Percentiles rank a stretch among this genome's conserved stretches.
Evolutionary conservation across 2,329 filamentous ascomycete species (phyloP).

Genomic region (Scedosporium boydii): DNA sequence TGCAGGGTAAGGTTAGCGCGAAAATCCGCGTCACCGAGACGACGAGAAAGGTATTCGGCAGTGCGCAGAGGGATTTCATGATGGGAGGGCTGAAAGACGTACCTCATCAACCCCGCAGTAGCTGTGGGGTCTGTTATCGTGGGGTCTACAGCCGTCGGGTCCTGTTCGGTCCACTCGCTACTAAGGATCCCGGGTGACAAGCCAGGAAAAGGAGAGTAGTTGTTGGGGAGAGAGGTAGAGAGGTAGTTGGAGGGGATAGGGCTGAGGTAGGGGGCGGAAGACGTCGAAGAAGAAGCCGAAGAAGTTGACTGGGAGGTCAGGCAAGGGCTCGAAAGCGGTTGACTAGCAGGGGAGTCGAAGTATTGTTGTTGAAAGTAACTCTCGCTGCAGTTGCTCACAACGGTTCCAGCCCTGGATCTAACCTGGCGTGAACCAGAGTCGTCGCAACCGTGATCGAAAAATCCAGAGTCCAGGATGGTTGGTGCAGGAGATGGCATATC

Average conservation of each 20-base stretch:
- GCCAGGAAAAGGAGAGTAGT: conserved; percentile 18
- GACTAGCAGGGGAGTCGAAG: not conserved
- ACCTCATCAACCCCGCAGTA: conserved; percentile 26
- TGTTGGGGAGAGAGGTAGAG: conserved; percentile 14
- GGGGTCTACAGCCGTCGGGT: not conserved
- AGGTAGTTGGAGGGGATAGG: conserved; percentile 15
- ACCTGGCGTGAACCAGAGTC: not conserved
- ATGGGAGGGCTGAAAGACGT: conserved; percentile 8
- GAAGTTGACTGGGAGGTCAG: conserved; percentile 3
- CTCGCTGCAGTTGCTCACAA: not conserved
- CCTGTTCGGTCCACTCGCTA: conserved; percentile 21
- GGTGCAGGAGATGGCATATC: conserved; percentile 2
- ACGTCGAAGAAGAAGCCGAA: conserved; percentile 10
- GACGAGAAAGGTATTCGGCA: not conserved
- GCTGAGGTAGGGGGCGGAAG: conserved; percentile 15
- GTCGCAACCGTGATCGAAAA: conserved; percentile 2
- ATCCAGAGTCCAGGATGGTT: conserved; percentile 5
- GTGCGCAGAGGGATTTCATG: not conserved
- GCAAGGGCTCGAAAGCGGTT: conserved; percentile 4
- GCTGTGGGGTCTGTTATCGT: not conserved
- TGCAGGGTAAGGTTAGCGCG: conserved; percentile 14
- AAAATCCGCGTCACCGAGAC: not conserved
- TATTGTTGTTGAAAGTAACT: not conserved
- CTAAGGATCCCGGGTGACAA: conserved; percentile 18
- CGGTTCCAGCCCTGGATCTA: conserved; percentile 3